Conservation (phyloP, 2,329 filamentous ascomycete species). For the Elsinoe arachidis region DNA sequence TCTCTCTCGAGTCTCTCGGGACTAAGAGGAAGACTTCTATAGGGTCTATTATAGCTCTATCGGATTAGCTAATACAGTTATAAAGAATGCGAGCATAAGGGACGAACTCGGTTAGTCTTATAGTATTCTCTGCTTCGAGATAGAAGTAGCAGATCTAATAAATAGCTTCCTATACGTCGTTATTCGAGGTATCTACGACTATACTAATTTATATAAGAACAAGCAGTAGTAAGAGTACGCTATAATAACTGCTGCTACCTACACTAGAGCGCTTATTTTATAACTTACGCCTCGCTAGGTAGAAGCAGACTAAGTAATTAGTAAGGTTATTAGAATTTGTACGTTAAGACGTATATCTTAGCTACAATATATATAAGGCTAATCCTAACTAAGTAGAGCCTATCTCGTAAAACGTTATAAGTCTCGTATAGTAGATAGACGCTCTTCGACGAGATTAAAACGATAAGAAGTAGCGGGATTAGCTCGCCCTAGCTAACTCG, state of each 20-base stretch:
- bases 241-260: conserved; percentile 22
- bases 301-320: background rate
- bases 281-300: background rate
- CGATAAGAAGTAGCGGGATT: too few relatives aligned
- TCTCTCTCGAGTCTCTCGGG: too few relatives aligned
- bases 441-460: too few relatives aligned
- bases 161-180: conserved; percentile 18
- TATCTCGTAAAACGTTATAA: too few relatives aligned
- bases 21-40: background rate
- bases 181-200: conserved; percentile 20
- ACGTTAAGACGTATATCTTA: too few relatives aligned
- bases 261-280: conserved; percentile 9
- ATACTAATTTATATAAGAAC: conserved; percentile 24
- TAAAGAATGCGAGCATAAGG: conserved; percentile 13
- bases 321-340: too few relatives aligned
- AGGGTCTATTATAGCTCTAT: too few relatives aligned
- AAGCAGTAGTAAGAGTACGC: conserved; percentile 25
- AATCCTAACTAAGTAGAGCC: too few relatives aligned
- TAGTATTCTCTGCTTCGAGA: conserved; percentile 15
- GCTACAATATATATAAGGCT: too few relatives aligned
- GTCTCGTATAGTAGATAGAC: too few relatives aligned
- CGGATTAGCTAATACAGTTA: conserved; percentile 15
- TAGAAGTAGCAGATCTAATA: conserved; percentile 17
- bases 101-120: background rate
- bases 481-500: background rate